Conservation (phyloP, 371 early-diverging fungal genomes). For the Rhizopus sp. region DNA sequence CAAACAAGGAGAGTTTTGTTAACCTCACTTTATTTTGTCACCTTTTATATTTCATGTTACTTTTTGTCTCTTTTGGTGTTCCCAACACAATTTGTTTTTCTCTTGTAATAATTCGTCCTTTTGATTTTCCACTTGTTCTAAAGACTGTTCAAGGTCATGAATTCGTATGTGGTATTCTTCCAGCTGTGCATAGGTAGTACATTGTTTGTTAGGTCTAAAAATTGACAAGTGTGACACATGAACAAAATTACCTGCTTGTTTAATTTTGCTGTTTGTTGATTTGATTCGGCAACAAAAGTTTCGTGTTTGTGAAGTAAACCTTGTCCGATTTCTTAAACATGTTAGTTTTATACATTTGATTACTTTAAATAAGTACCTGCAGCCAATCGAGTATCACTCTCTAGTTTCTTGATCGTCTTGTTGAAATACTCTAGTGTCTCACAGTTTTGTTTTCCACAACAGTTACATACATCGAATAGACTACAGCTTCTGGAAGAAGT, state of each 20-base stretch:
- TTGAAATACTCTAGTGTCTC: constrained; percentile 27
- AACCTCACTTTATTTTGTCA: background rate
- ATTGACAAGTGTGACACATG: constrained; percentile 21
- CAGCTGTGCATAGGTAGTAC: constrained; percentile 15
- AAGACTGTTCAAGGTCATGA: constrained; percentile 20
- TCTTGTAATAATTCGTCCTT: constrained; percentile 29
- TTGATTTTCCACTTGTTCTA: constrained; percentile 27
- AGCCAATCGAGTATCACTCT: constrained; percentile 41
- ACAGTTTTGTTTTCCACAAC: constrained; percentile 34
- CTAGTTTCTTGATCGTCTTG: constrained; percentile 32
- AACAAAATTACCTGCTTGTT: constrained; percentile 29
- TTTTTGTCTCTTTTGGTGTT: constrained; percentile 41
- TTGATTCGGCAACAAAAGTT: constrained; percentile 33
- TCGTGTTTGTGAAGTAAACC: constrained; percentile 43
- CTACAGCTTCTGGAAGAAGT: constrained; percentile 13
- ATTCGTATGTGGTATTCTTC: constrained; percentile 29
- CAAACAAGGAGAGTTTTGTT: background rate
- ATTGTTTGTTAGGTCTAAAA: too few species aligned
- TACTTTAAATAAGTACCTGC: constrained; percentile 29
- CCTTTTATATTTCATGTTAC: constrained; percentile 12
- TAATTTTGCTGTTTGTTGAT: constrained; percentile 27
- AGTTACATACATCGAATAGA: constrained; percentile 29
- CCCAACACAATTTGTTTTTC: constrained; percentile 32
- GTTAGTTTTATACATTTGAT: background rate
- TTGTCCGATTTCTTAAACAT: constrained; percentile 38